Conservation (phyloP, 345 rosid species). For the Schrenkiella parvula region DNA sequence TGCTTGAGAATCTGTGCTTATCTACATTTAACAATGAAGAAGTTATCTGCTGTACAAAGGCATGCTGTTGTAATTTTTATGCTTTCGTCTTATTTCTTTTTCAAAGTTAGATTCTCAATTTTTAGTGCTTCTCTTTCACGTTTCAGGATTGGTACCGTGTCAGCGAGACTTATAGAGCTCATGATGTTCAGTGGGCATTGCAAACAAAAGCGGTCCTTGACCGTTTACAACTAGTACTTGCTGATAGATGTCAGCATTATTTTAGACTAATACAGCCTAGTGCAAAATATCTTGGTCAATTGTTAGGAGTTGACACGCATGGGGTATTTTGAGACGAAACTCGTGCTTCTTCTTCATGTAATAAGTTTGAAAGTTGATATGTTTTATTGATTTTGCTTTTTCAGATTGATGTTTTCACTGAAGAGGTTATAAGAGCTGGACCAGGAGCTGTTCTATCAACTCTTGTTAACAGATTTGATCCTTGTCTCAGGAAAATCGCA, state of each 20-base stretch:
- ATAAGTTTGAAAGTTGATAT: not conserved
- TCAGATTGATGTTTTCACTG: conserved; percentile 86
- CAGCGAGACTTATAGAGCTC: conserved; percentile 48
- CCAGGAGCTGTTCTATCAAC: conserved; percentile 78
- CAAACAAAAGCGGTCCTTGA: conserved; percentile 90
- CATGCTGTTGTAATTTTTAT: not conserved
- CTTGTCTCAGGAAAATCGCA: conserved; percentile 79
- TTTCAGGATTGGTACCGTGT: conserved; percentile 83
- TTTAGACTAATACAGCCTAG: conserved; percentile 76
- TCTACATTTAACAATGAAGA: conserved; percentile 89
- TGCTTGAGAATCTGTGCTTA: conserved; percentile 83
- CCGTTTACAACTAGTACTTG: conserved; percentile 85
- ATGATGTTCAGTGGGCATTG: conserved; percentile 74
- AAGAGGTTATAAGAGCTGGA: conserved; percentile 91
- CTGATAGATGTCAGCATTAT: conserved; percentile 81
- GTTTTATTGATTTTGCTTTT: not conserved
- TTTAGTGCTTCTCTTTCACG: not conserved
- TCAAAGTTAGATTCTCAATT: not conserved
- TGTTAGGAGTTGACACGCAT: conserved; percentile 69
- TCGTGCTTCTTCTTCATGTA: not conserved
- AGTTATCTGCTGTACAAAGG: conserved; percentile 81
- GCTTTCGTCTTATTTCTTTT: not conserved
- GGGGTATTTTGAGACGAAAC: conserved; percentile 49
- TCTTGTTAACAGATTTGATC: conserved; percentile 81
- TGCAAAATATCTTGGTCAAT: conserved; percentile 80